Evolutionary conservation across 495 filamentous ascomycete genomes (phyloP).

Genomic region (Aspergillus wentii): DNA sequence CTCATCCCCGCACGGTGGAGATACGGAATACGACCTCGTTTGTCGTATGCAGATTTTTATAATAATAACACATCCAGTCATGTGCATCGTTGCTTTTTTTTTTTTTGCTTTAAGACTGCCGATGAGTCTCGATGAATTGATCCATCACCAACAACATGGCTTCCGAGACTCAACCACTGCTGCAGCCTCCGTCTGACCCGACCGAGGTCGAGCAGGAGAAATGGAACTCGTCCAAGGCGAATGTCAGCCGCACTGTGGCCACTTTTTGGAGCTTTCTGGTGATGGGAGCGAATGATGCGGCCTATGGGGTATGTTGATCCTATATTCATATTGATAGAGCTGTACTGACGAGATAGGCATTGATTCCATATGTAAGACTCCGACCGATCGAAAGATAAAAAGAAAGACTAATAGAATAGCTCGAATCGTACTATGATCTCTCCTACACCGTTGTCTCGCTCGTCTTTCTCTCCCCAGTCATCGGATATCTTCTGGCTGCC

Average conservation of each 20-base stretch:
- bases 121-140: too few species aligned
- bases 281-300: conserved; percentile 79
- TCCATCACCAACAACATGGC: too few species aligned
- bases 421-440: conserved; percentile 55
- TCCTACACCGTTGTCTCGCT: conserved; percentile 57
- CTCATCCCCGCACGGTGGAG: too few species aligned
- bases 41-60: too few species aligned
- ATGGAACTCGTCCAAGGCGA: conserved; percentile 71
- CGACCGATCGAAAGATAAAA: neutral
- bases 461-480: conserved; percentile 57
- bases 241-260: conserved; percentile 58
- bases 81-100: too few species aligned
- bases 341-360: conserved; percentile 37
- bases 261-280: conserved; percentile 73
- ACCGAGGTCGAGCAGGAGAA: too few species aligned
- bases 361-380: conserved; percentile 50
- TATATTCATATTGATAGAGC: conserved; percentile 1
- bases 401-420: conserved; percentile 22
- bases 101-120: too few species aligned
- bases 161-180: too few species aligned
- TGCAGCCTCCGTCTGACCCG: too few species aligned
- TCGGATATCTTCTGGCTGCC: conserved; percentile 53
- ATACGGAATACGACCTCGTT: too few species aligned
- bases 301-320: conserved; percentile 61
- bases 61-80: too few species aligned